Evolutionary conservation across 352 stramenopile species (phyloP).

Genomic region (Phytophthora syringae): DNA sequence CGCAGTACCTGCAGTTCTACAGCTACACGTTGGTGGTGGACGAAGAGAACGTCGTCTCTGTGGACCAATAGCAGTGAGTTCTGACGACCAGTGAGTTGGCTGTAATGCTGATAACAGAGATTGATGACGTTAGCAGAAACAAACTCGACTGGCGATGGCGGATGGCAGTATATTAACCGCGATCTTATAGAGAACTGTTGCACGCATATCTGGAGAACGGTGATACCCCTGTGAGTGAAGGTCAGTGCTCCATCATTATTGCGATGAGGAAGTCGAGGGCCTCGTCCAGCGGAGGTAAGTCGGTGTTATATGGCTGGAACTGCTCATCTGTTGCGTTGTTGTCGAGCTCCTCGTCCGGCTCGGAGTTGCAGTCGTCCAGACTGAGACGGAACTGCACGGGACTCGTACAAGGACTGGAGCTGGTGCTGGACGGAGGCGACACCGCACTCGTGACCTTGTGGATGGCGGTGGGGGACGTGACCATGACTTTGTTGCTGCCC

Average conservation of each 20-base stretch:
- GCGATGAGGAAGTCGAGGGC: conserved; percentile 63
- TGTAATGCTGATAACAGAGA: conserved; percentile 15
- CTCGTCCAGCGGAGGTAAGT: conserved; percentile 52
- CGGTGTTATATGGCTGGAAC: conserved; percentile 16
- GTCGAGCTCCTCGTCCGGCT: conserved; percentile 22
- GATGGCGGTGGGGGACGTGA: conserved; percentile 23
- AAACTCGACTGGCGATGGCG: too few relatives aligned
- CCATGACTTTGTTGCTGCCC: conserved; percentile 36
- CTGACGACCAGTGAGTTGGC: neutral
- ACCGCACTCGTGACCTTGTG: conserved; percentile 6
- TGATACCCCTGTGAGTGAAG: neutral
- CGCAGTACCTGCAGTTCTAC: conserved; percentile 85
- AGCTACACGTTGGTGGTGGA: conserved; percentile 84
- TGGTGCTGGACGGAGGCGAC: conserved; percentile 31
- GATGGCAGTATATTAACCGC: conserved; percentile 12
- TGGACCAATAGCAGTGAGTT: conserved; percentile 31
- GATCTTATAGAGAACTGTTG: conserved; percentile 32
- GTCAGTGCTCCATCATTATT: conserved; percentile 41
- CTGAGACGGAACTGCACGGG: conserved; percentile 24
- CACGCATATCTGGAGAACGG: neutral
- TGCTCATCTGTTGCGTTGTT: neutral
- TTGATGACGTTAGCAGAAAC: conserved; percentile 14
- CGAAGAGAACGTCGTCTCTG: conserved; percentile 69
- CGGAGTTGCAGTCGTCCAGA: conserved; percentile 16
- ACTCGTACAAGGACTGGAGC: conserved; percentile 35